These are phyloP conservation scores for Artemisia argyi DNA, from an alignment of 129 eudicot genomes.

Conservation along the genomic window DNA sequence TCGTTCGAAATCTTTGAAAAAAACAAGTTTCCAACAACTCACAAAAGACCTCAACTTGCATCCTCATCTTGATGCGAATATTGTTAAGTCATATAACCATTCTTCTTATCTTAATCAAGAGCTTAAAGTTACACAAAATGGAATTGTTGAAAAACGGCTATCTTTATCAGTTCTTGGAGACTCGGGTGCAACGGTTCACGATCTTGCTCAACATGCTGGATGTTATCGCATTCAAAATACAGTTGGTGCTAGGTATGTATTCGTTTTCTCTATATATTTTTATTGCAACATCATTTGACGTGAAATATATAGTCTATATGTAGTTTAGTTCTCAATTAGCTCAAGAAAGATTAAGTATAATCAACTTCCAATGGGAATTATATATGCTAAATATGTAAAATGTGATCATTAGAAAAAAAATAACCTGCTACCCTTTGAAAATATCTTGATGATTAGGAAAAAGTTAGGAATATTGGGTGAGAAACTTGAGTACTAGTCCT, in stretches of 20 bases:
- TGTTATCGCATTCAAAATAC: slow-evolving; percentile 67
- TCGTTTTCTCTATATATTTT: not conserved
- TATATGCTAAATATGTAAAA: slow-evolving; percentile 1
- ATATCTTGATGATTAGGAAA: slow-evolving; percentile 19
- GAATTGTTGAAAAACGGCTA: slow-evolving; percentile 57
- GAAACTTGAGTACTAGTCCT: slow-evolving; percentile 17
- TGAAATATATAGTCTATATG: slow-evolving; percentile 1
- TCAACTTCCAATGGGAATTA: not conserved
- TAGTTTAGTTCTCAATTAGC: slow-evolving; percentile 10
- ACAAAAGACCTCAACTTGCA: slow-evolving; percentile 66
- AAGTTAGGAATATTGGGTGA: slow-evolving; percentile 33
- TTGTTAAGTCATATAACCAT: slow-evolving; percentile 12
- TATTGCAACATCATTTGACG: slow-evolving; percentile 10
- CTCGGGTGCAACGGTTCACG: slow-evolving; percentile 50
- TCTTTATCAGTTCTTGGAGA: slow-evolving; percentile 42
- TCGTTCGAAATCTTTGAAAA: slow-evolving; percentile 31
- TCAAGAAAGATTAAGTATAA: slow-evolving; percentile 2
- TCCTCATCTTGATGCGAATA: slow-evolving; percentile 62
- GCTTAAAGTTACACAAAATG: slow-evolving; percentile 20
- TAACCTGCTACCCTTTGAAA: slow-evolving; percentile 22
- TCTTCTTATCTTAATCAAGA: slow-evolving; percentile 21
- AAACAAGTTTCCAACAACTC: slow-evolving; percentile 44
- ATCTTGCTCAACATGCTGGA: slow-evolving; percentile 92
- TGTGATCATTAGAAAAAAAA: slow-evolving; percentile 10
- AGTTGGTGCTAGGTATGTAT: slow-evolving; percentile 66